Percentiles rank a stretch among this genome's conserved stretches.
phyloP scores from a whole-genome alignment of 441 rosid species.

The Adansonia rubrostipa region DNA sequence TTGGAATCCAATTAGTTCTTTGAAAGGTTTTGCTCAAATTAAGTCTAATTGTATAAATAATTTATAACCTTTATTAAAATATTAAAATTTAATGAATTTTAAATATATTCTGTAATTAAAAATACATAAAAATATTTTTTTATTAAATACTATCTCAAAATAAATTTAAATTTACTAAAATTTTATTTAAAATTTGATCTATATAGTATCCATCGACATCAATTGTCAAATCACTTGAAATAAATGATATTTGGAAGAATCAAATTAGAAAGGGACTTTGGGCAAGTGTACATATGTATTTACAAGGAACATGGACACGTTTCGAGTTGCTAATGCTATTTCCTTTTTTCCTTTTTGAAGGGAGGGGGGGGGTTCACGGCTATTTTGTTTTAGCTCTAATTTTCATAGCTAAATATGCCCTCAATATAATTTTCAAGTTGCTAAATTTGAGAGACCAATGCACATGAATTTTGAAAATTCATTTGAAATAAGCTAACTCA shows the following conservation, averaged over 20 bases:
- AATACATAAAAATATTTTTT: too few relatives aligned
- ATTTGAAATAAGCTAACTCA: background rate
- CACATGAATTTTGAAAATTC: constrained; percentile 30
- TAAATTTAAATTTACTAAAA: too few relatives aligned
- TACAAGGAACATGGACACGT: background rate
- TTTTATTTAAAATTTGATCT: too few relatives aligned
- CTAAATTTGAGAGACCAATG: constrained; percentile 13
- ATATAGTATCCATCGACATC: too few relatives aligned
- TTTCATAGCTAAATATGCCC: background rate
- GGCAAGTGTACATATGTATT: background rate
- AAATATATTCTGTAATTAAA: too few relatives aligned
- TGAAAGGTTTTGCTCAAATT: too few relatives aligned
- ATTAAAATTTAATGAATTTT: too few relatives aligned
- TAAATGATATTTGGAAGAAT: background rate
- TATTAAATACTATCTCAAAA: too few relatives aligned
- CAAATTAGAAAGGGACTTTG: background rate
- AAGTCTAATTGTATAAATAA: too few relatives aligned
- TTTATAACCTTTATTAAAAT: too few relatives aligned
- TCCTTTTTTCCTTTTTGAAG: background rate
- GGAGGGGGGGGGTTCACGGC: background rate
- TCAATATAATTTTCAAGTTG: constrained; percentile 16
- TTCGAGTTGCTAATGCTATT: background rate
- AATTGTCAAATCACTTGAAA: background rate
- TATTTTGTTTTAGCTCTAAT: background rate
- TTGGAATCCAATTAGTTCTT: too few relatives aligned